Conservation (phyloP, 768 basidiomycete genomes). For the Boletus bicolor region DNA sequence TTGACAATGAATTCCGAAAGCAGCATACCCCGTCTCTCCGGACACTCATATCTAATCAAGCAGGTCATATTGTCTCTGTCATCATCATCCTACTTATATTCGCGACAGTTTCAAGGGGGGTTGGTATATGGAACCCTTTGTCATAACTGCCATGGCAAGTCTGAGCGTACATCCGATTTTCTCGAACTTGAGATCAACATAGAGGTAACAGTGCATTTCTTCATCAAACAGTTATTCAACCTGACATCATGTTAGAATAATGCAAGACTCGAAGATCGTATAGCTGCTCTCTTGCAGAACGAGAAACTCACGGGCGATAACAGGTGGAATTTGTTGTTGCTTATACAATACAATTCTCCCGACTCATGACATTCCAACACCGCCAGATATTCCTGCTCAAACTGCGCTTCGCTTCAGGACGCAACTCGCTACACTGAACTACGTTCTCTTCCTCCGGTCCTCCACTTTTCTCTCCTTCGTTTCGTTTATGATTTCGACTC, state of each 20-base stretch:
- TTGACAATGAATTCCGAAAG: conserved; percentile 84
- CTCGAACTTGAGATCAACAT: conserved; percentile 87
- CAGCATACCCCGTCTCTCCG: conserved; percentile 62
- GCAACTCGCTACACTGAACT: conserved; percentile 78
- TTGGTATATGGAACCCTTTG: conserved; percentile 82
- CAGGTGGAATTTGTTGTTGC: conserved; percentile 43
- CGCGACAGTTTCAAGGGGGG: conserved; percentile 77
- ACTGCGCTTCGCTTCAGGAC: conserved; percentile 68
- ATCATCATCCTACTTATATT: conserved; percentile 1
- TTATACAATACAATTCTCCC: background rate
- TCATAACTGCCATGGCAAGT: conserved; percentile 59
- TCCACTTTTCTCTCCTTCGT: conserved; percentile 91
- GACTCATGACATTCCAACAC: background rate
- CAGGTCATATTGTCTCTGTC: conserved; percentile 25
- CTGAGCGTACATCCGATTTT: conserved; percentile 70
- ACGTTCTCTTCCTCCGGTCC: conserved; percentile 72
- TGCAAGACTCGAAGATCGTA: conserved; percentile 68
- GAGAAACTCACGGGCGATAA: conserved; percentile 84
- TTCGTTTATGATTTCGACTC: conserved; percentile 82
- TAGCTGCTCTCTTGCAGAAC: conserved; percentile 59
- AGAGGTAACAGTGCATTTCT: conserved; percentile 41
- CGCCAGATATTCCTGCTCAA: conserved; percentile 73
- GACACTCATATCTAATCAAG: conserved; percentile 73
- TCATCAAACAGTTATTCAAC: background rate
- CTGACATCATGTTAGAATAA: conserved; percentile 48